Percentiles rank a stretch among this genome's conserved stretches.
Conservation (phyloP, 2,329 filamentous ascomycete species). For the Leptodontidium sp. region DNA sequence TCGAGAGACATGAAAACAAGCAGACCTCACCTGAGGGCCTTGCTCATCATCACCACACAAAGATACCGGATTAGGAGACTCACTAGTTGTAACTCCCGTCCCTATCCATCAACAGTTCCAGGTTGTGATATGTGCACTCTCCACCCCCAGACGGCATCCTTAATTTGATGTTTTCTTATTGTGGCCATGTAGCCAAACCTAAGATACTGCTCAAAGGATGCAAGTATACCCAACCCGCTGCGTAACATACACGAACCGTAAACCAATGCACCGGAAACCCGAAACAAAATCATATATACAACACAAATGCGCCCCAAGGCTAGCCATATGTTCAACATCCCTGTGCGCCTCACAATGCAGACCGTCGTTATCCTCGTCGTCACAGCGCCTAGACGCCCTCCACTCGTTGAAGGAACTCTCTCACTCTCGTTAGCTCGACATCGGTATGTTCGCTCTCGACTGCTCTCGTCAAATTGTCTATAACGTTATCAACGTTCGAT, state of each 20-base stretch:
- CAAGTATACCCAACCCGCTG: slow-evolving; percentile 5
- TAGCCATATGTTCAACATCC: slow-evolving; percentile 14
- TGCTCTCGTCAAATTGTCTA: slow-evolving; percentile 82
- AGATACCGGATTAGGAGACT: no score
- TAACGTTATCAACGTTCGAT: slow-evolving; percentile 73
- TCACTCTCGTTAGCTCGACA: slow-evolving; percentile 77
- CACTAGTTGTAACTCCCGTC: no score
- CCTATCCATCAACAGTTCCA: no score
- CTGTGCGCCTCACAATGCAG: slow-evolving; percentile 8
- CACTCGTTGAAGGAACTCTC: slow-evolving; percentile 81
- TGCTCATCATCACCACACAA: no score
- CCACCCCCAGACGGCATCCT: no score
- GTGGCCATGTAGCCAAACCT: background rate
- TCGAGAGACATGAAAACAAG: no score
- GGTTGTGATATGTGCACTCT: no score
- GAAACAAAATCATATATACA: slow-evolving; percentile 13
- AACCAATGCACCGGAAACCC: background rate
- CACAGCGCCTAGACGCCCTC: slow-evolving; percentile 48
- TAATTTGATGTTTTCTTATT: background rate
- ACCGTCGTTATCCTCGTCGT: background rate
- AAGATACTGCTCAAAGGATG: slow-evolving; percentile 9
- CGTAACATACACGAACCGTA: slow-evolving; percentile 6
- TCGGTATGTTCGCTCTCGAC: slow-evolving; percentile 87
- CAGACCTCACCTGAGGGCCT: no score
- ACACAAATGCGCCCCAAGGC: slow-evolving; percentile 1